Evolutionary conservation across 1,284 basidiomycete species (phyloP).

Genomic region (Apiotrichum veenhuisii): DNA sequence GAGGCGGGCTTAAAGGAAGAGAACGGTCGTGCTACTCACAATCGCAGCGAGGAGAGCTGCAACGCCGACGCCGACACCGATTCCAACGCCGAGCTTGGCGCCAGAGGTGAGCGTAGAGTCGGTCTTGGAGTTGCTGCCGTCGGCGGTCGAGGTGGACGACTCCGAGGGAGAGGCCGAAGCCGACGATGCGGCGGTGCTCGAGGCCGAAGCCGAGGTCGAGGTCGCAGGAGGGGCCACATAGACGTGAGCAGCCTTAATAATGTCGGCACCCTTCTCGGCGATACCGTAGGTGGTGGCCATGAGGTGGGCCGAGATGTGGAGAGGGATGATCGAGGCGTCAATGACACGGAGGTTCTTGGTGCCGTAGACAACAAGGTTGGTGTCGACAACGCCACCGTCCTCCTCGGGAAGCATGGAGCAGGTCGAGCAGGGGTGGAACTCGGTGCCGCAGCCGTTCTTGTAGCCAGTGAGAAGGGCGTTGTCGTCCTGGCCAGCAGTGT

Average conservation of each 20-base stretch:
- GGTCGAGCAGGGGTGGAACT: constrained; percentile 60
- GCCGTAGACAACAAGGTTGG: constrained; percentile 62
- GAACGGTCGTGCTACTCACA: constrained; percentile 8
- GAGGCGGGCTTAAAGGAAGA: not conserved
- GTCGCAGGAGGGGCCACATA: constrained; percentile 6
- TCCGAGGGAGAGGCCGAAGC: constrained; percentile 29
- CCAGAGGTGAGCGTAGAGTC: constrained; percentile 11
- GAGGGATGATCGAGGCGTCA: constrained; percentile 52
- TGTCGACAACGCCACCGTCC: constrained; percentile 64
- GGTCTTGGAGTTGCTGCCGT: not conserved
- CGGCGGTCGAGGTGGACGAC: constrained; percentile 21
- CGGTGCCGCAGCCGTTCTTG: constrained; percentile 42
- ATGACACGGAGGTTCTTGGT: constrained; percentile 53
- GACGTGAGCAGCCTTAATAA: constrained; percentile 53
- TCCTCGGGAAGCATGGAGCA: constrained; percentile 62
- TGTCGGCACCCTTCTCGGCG: constrained; percentile 63
- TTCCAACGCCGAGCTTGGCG: constrained; percentile 43
- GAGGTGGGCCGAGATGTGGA: constrained; percentile 49
- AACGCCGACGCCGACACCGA: constrained; percentile 39
- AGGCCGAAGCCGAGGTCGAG: constrained; percentile 5
- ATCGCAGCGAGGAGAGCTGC: constrained; percentile 32
- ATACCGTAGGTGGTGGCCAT: constrained; percentile 61
- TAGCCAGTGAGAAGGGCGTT: constrained; percentile 33
- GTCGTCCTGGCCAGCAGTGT: constrained; percentile 28
- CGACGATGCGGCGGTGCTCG: not conserved